Conservation (phyloP, 2,329 filamentous ascomycete genomes). For the Calonectria naviculata region DNA sequence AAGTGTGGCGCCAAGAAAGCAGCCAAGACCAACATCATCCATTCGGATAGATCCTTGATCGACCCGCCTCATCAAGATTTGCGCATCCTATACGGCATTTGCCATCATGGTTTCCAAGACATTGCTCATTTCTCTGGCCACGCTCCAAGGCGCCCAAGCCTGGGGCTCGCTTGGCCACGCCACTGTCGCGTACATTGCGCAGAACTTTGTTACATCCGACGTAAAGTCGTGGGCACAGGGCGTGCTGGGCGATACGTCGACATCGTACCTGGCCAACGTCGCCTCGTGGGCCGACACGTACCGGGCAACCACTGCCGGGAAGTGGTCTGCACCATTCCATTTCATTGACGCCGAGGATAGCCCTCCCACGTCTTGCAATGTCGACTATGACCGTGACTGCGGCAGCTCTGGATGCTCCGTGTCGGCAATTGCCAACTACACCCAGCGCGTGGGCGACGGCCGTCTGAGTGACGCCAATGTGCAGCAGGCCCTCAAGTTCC, state of each 20-base stretch:
- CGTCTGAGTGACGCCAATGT: conserved; percentile 26
- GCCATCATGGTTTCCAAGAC: not conserved
- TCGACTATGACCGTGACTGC: conserved; percentile 56
- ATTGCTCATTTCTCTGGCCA: not conserved
- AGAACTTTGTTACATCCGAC: not conserved
- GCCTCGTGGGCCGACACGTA: conserved; percentile 58
- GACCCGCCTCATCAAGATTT: not conserved
- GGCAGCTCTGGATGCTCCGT: conserved; percentile 39
- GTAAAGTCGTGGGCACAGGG: conserved; percentile 29
- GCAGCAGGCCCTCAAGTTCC: conserved; percentile 37
- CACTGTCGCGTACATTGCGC: conserved; percentile 7
- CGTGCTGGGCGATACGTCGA: conserved; percentile 54
- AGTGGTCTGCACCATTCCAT: conserved; percentile 59
- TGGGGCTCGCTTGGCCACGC: conserved; percentile 9
- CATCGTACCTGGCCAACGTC: conserved; percentile 59
- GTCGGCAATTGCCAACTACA: conserved; percentile 42
- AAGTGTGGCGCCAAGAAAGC: not conserved
- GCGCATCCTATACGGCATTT: too few species aligned
- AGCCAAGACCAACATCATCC: not conserved
- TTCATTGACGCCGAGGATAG: conserved; percentile 62
- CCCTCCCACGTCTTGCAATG: conserved; percentile 41
- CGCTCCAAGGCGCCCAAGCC: not conserved
- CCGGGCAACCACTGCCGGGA: conserved; percentile 57
- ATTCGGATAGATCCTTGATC: not conserved
- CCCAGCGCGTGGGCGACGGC: conserved; percentile 33